These are phyloP conservation scores for Clavariopsis aquatica DNA, from an alignment of 495 filamentous ascomycete species.

Conservation along the genomic window DNA sequence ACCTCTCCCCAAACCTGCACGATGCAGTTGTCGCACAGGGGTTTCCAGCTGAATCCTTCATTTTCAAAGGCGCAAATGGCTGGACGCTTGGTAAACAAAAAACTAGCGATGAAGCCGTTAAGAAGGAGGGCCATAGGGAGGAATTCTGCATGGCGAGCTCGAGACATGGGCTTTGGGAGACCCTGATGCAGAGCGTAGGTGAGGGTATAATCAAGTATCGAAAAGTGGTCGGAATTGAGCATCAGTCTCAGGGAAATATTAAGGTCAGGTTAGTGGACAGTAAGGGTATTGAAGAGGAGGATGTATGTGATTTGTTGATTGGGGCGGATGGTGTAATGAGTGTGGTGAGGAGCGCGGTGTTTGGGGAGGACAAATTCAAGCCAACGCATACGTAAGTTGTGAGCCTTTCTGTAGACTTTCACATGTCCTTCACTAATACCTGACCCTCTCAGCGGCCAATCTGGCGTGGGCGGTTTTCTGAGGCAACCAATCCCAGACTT, in stretches of 20 bases:
- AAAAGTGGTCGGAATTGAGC: conserved; percentile 22
- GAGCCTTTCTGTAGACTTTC: not conserved
- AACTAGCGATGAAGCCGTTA: conserved; percentile 8
- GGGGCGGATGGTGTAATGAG: conserved; percentile 64
- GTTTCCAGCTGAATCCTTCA: conserved; percentile 45
- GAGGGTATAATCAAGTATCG: conserved; percentile 28
- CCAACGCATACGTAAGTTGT: conserved; percentile 50
- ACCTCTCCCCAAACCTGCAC: conserved; percentile 47
- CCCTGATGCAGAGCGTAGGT: conserved; percentile 23
- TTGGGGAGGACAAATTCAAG: conserved; percentile 43
- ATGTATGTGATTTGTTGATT: conserved; percentile 57
- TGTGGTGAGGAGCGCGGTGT: conserved; percentile 50
- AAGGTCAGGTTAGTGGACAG: conserved; percentile 44
- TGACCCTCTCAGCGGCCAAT: conserved; percentile 46
- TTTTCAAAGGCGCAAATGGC: conserved; percentile 48
- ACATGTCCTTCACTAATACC: not conserved
- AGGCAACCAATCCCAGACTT: conserved; percentile 39
- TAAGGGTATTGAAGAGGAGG: conserved; percentile 29
- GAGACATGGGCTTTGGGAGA: conserved; percentile 32
- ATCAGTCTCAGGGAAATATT: not conserved
- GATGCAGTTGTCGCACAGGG: conserved; percentile 45
- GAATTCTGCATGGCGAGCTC: conserved; percentile 24
- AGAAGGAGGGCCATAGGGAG: conserved; percentile 11
- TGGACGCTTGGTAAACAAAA: conserved; percentile 33
- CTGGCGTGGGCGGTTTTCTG: conserved; percentile 59